phyloP scores from a whole-genome alignment of 108 stramenopile species.

The Skeletonema menzelii region DNA sequence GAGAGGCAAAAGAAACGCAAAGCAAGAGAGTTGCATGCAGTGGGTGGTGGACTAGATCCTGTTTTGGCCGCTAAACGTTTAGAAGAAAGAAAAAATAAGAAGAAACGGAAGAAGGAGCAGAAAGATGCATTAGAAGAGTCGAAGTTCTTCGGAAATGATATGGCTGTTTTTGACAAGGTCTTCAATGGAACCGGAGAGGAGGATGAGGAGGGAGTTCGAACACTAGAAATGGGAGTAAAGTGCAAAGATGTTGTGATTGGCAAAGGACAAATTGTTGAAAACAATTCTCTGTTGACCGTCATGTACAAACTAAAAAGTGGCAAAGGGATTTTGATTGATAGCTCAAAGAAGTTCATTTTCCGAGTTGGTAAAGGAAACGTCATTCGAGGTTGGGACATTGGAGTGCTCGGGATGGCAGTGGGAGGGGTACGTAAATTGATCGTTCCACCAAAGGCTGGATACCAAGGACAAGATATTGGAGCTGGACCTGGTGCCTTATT shows the following conservation, averaged over 20 bases:
- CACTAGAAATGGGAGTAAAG: conserved; percentile 41
- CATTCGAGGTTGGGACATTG: conserved; percentile 77
- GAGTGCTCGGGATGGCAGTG: conserved; percentile 64
- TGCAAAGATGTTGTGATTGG: conserved; percentile 48
- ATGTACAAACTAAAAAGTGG: conserved; percentile 31
- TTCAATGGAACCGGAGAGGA: conserved; percentile 1
- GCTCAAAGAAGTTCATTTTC: conserved; percentile 47
- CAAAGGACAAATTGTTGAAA: conserved; percentile 27
- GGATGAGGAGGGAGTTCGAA: conserved; percentile 7
- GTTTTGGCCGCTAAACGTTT: neutral
- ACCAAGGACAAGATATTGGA: conserved; percentile 60
- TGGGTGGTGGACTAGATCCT: neutral
- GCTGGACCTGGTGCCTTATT: conserved; percentile 48
- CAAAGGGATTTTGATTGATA: conserved; percentile 48
- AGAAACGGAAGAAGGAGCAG: conserved; percentile 2
- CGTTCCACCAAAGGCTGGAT: conserved; percentile 76
- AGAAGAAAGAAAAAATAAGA: neutral
- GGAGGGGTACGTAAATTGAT: conserved; percentile 71
- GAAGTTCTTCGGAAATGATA: neutral
- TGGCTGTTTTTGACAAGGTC: conserved; percentile 10
- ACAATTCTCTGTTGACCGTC: conserved; percentile 41
- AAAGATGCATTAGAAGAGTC: conserved; percentile 12
- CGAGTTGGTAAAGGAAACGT: conserved; percentile 57
- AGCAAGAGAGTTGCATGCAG: conserved; percentile 5
- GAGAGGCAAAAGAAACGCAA: conserved; percentile 33